Conservation (phyloP, 768 basidiomycete genomes). For the Lentinus tigrinus region DNA sequence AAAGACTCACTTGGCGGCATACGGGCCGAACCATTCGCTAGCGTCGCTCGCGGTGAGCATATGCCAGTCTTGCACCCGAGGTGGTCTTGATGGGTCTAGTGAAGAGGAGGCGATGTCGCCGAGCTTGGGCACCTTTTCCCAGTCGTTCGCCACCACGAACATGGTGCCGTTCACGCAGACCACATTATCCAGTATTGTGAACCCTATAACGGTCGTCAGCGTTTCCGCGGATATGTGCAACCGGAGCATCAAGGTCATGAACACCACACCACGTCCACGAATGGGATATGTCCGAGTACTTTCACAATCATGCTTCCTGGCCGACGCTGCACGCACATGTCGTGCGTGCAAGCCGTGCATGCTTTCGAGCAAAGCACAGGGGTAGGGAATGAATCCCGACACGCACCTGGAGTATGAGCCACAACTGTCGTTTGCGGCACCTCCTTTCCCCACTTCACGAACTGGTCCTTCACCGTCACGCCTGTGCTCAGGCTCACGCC, state of each 20-base stretch:
- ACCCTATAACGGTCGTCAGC: conserved; percentile 47
- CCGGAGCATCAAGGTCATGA: too few relatives aligned
- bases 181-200: conserved; percentile 82
- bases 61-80: conserved; percentile 57
- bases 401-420: conserved; percentile 65
- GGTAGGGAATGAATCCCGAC: too few relatives aligned
- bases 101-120: conserved; percentile 46
- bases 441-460: conserved; percentile 53
- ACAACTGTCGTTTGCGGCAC: conserved; percentile 57
- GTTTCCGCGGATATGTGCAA: not conserved
- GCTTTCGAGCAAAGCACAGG: conserved; percentile 8
- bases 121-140: conserved; percentile 57
- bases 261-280: too few relatives aligned
- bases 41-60: conserved; percentile 26
- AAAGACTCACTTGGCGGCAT: conserved; percentile 28
- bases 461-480: conserved; percentile 48
- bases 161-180: conserved; percentile 70
- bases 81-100: conserved; percentile 36
- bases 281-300: too few relatives aligned
- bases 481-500: conserved; percentile 25
- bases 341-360: too few relatives aligned
- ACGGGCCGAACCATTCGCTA: conserved; percentile 25
- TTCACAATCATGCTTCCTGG: too few relatives aligned
- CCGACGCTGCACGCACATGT: too few relatives aligned
- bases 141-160: conserved; percentile 72